Conservation (phyloP, 148 eudicot species). For the Heliamphora exappendiculata region DNA sequence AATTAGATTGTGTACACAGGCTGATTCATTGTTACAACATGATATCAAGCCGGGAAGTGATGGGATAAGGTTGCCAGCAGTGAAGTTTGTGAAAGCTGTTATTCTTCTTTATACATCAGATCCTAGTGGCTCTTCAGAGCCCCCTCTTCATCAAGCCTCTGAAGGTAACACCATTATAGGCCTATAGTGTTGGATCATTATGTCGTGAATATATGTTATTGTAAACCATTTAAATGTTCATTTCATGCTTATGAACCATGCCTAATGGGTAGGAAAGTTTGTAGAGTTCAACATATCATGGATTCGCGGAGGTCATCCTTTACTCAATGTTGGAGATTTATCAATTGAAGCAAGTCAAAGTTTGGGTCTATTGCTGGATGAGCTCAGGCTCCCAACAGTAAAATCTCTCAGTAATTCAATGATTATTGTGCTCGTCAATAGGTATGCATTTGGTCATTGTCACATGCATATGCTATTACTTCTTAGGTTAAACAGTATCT, state of each 20-base stretch:
- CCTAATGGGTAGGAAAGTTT: constrained; percentile 31
- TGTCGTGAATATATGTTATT: background rate
- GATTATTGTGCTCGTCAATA: constrained; percentile 74
- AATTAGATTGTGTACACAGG: constrained; percentile 6
- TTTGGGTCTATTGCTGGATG: constrained; percentile 82
- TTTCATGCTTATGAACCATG: constrained; percentile 8
- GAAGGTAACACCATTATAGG: constrained; percentile 42
- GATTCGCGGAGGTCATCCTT: constrained; percentile 91
- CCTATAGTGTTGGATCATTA: background rate
- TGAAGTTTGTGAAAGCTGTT: constrained; percentile 76
- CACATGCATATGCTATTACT: background rate
- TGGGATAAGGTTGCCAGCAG: constrained; percentile 71
- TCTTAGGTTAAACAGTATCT: background rate
- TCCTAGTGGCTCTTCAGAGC: constrained; percentile 71
- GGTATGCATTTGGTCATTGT: constrained; percentile 33
- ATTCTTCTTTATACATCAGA: constrained; percentile 85
- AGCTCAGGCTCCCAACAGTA: constrained; percentile 70
- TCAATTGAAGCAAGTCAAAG: constrained; percentile 81
- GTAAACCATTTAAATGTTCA: background rate
- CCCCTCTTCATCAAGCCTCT: constrained; percentile 39
- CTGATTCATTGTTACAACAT: constrained; percentile 15
- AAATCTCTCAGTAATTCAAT: constrained; percentile 68
- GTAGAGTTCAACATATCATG: constrained; percentile 73
- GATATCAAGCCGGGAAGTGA: constrained; percentile 59
- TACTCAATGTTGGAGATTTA: constrained; percentile 79